These are phyloP conservation scores for Solidago caesia DNA, from an alignment of 129 eudicot species.

Conservation along the genomic window DNA sequence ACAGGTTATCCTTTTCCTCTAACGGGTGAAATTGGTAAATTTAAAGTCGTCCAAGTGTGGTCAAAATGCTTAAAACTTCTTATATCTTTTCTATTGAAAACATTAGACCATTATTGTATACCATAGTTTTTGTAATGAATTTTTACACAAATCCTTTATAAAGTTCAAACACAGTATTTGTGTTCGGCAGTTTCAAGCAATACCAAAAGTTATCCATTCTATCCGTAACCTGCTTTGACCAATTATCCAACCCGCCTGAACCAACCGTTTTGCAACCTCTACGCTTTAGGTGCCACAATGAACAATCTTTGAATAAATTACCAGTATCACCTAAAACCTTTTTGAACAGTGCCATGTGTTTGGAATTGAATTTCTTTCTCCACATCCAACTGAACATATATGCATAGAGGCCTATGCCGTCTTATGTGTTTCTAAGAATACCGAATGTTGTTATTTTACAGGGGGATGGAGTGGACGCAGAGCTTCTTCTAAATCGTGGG, in stretches of 20 bases:
- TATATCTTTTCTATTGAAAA: background rate
- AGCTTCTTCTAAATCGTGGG: slow-evolving; percentile 66
- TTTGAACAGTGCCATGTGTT: background rate
- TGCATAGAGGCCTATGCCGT: no score
- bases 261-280: background rate
- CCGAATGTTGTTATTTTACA: slow-evolving; percentile 28
- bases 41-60: background rate
- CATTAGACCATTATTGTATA: background rate
- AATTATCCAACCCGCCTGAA: background rate
- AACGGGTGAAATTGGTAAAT: no score
- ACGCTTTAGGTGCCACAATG: background rate
- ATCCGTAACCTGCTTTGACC: background rate
- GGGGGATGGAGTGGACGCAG: slow-evolving; percentile 69
- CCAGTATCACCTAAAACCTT: background rate
- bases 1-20: no score
- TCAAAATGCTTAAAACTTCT: background rate
- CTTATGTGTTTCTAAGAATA: slow-evolving; percentile 12
- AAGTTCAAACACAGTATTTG: background rate
- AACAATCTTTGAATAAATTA: background rate
- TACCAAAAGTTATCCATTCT: background rate
- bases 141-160: background rate
- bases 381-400: slow-evolving; percentile 16
- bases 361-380: slow-evolving; percentile 15
- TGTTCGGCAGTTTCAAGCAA: background rate
- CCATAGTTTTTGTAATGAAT: background rate